Conservation (phyloP, 2,329 filamentous ascomycete species). For the Claviceps africana region DNA sequence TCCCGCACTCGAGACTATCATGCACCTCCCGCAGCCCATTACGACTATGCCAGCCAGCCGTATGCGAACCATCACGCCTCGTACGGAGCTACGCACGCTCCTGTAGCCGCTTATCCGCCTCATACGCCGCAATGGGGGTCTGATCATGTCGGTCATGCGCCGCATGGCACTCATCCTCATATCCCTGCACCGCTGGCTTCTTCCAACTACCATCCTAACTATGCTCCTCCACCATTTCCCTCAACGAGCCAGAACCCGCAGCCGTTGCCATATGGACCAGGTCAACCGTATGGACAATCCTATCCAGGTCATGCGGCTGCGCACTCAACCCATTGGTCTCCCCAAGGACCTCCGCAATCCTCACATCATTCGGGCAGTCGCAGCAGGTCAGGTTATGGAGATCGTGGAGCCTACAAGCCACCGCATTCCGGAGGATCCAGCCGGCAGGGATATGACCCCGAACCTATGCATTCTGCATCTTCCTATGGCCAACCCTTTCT, state of each 20-base stretch:
- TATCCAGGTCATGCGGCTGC: conserved; percentile 22
- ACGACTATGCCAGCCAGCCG: conserved; percentile 29
- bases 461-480: conserved; percentile 17
- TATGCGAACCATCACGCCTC: conserved; percentile 19
- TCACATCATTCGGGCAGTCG: conserved; percentile 26
- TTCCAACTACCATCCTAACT: conserved; percentile 45
- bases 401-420: conserved; percentile 25
- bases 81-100: conserved; percentile 21
- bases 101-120: conserved; percentile 23
- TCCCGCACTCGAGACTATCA: conserved; percentile 28
- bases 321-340: conserved; percentile 9
- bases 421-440: conserved; percentile 17
- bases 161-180: conserved; percentile 30
- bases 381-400: conserved; percentile 32
- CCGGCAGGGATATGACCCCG: conserved; percentile 22
- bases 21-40: conserved; percentile 22
- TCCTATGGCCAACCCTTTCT: conserved; percentile 27
- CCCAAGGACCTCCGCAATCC: conserved; percentile 18
- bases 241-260: conserved; percentile 26
- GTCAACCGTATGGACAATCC: conserved; percentile 22
- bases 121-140: conserved; percentile 28
- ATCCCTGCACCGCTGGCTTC: conserved; percentile 33
- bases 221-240: conserved; percentile 39
- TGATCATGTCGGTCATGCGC: conserved; percentile 21
- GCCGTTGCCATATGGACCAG: conserved; percentile 28